Percentiles rank a stretch among this genome's conserved stretches.
Conservation (phyloP, 768 basidiomycete genomes). For the Boletus sp. region DNA sequence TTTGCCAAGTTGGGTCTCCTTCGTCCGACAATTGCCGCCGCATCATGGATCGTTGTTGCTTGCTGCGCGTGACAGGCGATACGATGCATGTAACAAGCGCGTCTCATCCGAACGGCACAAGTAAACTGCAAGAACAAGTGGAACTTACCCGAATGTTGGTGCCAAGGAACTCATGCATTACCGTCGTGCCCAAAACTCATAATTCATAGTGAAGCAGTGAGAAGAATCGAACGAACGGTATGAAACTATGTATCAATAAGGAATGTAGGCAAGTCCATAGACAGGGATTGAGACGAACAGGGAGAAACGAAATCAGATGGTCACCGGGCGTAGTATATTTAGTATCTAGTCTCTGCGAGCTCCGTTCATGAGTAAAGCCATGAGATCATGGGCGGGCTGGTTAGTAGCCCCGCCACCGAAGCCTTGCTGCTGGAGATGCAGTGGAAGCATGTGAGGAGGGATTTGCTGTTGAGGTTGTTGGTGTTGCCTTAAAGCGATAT, state of each 20-base stretch:
- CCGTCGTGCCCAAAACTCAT: constrained; percentile 17
- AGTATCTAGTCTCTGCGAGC: constrained; percentile 52
- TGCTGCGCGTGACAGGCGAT: constrained; percentile 10
- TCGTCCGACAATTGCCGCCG: constrained; percentile 20
- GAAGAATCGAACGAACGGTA: constrained; percentile 22
- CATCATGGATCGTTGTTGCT: constrained; percentile 6
- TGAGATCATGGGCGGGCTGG: constrained; percentile 70
- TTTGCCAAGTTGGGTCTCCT: constrained; percentile 9
- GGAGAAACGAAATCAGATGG: constrained; percentile 13
- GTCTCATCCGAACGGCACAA: constrained; percentile 7
- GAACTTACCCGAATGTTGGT: neutral
- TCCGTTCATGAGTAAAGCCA: constrained; percentile 82
- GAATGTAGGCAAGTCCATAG: constrained; percentile 30
- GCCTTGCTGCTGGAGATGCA: constrained; percentile 63
- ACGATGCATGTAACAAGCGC: constrained; percentile 8
- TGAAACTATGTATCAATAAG: constrained; percentile 34
- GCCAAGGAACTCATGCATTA: neutral
- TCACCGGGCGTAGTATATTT: constrained; percentile 14
- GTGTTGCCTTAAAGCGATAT: constrained; percentile 34
- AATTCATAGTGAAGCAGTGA: constrained; percentile 28
- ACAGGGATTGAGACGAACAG: constrained; percentile 8
- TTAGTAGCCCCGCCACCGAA: constrained; percentile 44
- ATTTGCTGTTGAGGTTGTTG: constrained; percentile 48
- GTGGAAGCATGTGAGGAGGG: constrained; percentile 50
- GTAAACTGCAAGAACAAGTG: neutral